Conservation (phyloP, 306 rosid species). For the Rosa persica region DNA sequence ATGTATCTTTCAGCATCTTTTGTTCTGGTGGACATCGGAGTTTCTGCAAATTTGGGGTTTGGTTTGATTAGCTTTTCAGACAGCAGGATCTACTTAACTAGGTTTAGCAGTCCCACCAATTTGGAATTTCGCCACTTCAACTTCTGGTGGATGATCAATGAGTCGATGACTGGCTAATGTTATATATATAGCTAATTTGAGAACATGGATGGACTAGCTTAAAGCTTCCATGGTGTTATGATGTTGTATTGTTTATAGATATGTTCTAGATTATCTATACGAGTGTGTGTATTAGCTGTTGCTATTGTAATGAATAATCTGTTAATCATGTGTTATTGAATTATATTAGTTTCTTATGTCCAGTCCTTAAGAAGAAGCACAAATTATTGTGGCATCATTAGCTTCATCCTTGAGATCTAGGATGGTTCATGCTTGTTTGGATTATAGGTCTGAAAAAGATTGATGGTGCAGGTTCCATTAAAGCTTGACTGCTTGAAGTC, state of each 20-base stretch:
- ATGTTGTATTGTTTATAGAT: conserved; percentile 54
- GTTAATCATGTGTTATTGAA: conserved; percentile 17
- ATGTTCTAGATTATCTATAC: conserved; percentile 45
- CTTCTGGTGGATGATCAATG: conserved; percentile 46
- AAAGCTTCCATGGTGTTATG: conserved; percentile 51
- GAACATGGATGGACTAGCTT: conserved; percentile 46
- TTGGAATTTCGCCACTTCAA: conserved; percentile 37
- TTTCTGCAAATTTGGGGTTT: conserved; percentile 29
- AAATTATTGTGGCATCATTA: conserved; percentile 24
- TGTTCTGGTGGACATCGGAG: conserved; percentile 33
- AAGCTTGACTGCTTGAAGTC: not conserved
- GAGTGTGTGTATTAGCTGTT: conserved; percentile 44
- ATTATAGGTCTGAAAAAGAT: not conserved
- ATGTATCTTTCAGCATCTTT: conserved; percentile 34
- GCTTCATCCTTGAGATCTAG: not conserved
- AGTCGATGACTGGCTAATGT: conserved; percentile 53
- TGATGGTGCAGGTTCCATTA: not conserved
- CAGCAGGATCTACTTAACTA: conserved; percentile 41
- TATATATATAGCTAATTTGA: conserved; percentile 58
- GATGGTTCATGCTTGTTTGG: not conserved
- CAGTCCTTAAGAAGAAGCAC: conserved; percentile 23
- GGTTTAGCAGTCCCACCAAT: conserved; percentile 45
- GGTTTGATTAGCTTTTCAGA: conserved; percentile 38
- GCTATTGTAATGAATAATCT: conserved; percentile 21
- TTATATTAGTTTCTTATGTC: conserved; percentile 31